Base-by-base conservation (phyloP, 345 rosid genomes). In the Jatropha curcas region DNA sequence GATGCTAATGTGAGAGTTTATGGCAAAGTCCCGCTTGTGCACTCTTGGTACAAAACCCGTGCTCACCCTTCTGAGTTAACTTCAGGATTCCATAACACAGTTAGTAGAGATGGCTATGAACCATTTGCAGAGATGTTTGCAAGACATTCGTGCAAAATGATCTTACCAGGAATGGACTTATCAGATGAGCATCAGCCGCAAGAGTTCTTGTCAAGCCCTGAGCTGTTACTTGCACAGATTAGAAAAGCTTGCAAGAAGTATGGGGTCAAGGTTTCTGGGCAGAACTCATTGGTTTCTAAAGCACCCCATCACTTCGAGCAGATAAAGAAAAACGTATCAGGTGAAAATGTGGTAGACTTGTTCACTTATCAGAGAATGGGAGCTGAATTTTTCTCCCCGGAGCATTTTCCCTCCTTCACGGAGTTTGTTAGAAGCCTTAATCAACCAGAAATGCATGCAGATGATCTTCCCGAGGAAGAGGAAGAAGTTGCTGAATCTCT, bases 351-450 rank as follows among this genome's bases (percentile, higher is more conserved):
- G 5, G 62, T 88, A 19, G 88, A 83, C 68, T 70, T 85, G 81
- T 92, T 92, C 75, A 85, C 88, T 33, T 92, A 90, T 80, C 97
- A 94, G 79, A 87, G 98, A 79, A 94, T 92, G 98, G 98, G 98
- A 77, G 98, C 96, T 4, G 81, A 83, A 57, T 94, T 94, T 86
- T 94, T 94, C 86, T 92, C 98, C 2, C 98, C 98, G 0, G 92
- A 90, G 51, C 98, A 92, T 82, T 92, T 94, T 48, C 95, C 91
- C 33, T 78, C 82, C 7, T 94, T 94, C 78, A 87, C 95, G 2
- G 76, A 81, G 65, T 90, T 94, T 73, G 89, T 90, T 13, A 79
- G 92, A 73, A 84, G 84, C 79, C 81, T 90, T 28, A 77, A 72
- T 69, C 90, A 85, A 78, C 83, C 80, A 0, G 82, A 73, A 74